Evolutionary conservation across 2,329 filamentous ascomycete species (phyloP), one percentile per base, ranked within the genome.

Genomic region (Alternaria metachromatica): DNA sequence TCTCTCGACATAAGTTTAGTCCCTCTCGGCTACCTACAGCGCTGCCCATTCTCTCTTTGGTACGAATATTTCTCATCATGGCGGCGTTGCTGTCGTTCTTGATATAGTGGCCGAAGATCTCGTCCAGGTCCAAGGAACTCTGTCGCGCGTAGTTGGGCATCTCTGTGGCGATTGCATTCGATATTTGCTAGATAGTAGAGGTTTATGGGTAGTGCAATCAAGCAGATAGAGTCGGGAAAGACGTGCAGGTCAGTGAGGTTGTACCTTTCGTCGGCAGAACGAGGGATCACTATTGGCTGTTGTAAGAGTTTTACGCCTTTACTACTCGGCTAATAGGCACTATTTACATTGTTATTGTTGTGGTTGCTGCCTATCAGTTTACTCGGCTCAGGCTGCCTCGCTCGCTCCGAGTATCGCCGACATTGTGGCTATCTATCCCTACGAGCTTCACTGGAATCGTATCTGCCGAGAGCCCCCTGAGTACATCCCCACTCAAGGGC

Each of bases 81-180:
- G 45, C 25, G n/a, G 54, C 9, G 37, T 43, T 37, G 26, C 41
- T 48, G n/a, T 62, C 48, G 9, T 23, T 51, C 20, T 51, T 37
- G 20, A 58, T 28, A 11, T 58, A 44, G 18, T 13, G 10, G 13
- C 54, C 60, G 37, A 53, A 62, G 6, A 56, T 50, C 13, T 62
- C 60, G 9, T 62, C 54, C 13, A 62, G 41, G 26, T 62, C 37
- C 26, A 62, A 28, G 20, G 51, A 43, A 28, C 60, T 58, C 21
- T 44, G 46, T 41, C 60, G 60, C 33, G 37, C 58, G 30, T 46
- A 60, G 25, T 53, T 56, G 4, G 51, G 57, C 62, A 64, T 60
- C 21, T 41, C 57, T 41, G 28, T 51, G 18, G 21, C 28, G 49
- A 51, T 51, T 15, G 12, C 49, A 51, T 51, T 23, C 49, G 18